phyloP scores from a whole-genome alignment of 2,329 filamentous ascomycete species.

The Apiospora pterosperma region DNA sequence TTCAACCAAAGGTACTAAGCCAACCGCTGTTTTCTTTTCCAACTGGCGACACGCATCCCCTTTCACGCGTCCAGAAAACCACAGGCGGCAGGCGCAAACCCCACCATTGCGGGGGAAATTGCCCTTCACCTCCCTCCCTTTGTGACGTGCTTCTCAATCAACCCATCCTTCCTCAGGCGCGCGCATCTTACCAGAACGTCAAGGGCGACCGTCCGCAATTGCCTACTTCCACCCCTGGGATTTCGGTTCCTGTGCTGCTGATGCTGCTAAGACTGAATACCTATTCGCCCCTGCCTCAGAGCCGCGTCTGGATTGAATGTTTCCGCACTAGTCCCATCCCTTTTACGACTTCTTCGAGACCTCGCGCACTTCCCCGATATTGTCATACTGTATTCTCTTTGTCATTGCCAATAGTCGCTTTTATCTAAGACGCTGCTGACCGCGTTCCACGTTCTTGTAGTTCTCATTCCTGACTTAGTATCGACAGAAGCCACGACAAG shows the following conservation, averaged over 20 bases:
- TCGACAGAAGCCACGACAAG: constrained; percentile 47
- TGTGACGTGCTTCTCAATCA: background rate
- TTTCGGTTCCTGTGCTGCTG: background rate
- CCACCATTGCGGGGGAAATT: constrained; percentile 28
- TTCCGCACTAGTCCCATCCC: background rate
- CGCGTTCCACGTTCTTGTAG: background rate
- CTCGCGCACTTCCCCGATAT: constrained; percentile 1
- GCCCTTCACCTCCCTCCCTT: background rate
- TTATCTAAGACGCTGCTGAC: constrained; percentile 1
- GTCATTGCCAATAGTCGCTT: background rate
- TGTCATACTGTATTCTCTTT: background rate
- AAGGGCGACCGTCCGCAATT: background rate
- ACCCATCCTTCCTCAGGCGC: background rate
- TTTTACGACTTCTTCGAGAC: background rate
- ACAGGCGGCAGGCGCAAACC: constrained; percentile 31
- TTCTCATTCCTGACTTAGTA: constrained; percentile 1
- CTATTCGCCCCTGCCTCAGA: background rate
- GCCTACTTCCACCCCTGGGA: background rate
- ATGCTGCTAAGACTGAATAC: background rate
- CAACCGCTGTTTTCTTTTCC: background rate
- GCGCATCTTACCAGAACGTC: background rate
- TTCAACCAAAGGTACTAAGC: background rate
- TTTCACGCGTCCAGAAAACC: constrained; percentile 7
- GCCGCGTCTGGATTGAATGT: background rate
- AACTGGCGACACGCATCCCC: background rate